A percentile compares a stretch with the other conserved stretches of the same genome.
Conservation (phyloP, 179 eudicot species). For the Sideroxylon spinosum region DNA sequence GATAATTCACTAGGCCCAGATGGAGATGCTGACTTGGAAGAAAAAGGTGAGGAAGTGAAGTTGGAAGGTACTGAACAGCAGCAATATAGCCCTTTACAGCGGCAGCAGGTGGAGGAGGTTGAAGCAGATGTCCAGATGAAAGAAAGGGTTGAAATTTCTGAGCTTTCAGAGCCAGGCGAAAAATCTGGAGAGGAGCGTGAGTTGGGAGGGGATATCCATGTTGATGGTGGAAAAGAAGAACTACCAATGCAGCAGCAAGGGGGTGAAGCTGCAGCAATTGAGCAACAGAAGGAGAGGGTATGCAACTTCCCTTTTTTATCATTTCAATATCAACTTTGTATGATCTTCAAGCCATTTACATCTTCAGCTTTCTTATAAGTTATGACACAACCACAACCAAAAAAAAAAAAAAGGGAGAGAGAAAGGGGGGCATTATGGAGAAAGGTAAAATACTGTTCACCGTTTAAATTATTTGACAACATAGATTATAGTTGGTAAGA, state of each 20-base stretch:
- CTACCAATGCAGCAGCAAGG: slow-evolving; percentile 28
- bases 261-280: slow-evolving; percentile 28
- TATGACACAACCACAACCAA: neutral
- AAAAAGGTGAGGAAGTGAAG: slow-evolving; percentile 38
- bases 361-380: neutral
- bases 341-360: neutral
- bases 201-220: slow-evolving; percentile 29
- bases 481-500: neutral
- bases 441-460: too few species aligned
- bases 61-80: slow-evolving; percentile 23
- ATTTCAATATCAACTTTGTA: neutral
- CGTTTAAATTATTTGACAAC: too few species aligned
- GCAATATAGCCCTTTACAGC: slow-evolving; percentile 18
- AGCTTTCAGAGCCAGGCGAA: slow-evolving; percentile 39
- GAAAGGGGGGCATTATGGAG: too few species aligned
- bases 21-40: slow-evolving; percentile 54
- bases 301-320: neutral
- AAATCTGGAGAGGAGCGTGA: slow-evolving; percentile 42
- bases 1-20: slow-evolving; percentile 63
- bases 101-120: slow-evolving; percentile 26
- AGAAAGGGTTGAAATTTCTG: slow-evolving; percentile 40
- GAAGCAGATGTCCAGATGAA: slow-evolving; percentile 31
- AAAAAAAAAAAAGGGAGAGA: neutral
- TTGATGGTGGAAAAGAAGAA: slow-evolving; percentile 28
- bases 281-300: slow-evolving; percentile 59